Base-by-base conservation (phyloP, 129 eudicot species). In the Centella asiatica region DNA sequence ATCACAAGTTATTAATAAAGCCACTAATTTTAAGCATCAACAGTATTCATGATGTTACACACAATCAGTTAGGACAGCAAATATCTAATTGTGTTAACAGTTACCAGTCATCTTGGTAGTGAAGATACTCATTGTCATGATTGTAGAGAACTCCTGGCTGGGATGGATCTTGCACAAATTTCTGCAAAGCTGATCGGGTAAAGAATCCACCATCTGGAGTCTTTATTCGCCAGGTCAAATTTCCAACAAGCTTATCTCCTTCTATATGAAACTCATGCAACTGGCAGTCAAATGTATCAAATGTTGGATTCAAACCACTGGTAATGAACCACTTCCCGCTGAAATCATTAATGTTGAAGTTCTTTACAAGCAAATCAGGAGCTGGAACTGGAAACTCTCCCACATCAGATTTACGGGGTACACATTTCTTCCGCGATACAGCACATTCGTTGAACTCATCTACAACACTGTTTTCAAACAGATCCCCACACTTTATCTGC, bases 391-490 rank as follows among this genome's bases (percentile, higher is more conserved):
- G 97, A 57, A 86, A 90, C 71, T 90, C 97, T 27, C 97, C 97
- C 52, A 87, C 89, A 53, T 90, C 97, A 27, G 94, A 86, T 82
- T 86, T 87, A 27, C 72, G 90, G 6, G 97, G 95, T 65, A 90
- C 95, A 55, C 97, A 90, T 78, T 90, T 90, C 73, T 90, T 90
- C 29, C 88, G 72, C 29, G 97, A 86, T 57, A 90, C 97, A 24
- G 97, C 97, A 79, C 97, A 90, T 46, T 86, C 95, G 33, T 90
- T 90, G 80, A 90, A 90, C 65, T 90, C 77, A 45, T 90, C 97
- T 13, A 90, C 97, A 18, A 87, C 95, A 27, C 83, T 90, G 78
- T 90, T 90, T 78, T 74, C 94, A 65, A 90, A 90, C 69, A 90
- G 78, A 72, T 90, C 97, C 31, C 97, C 97, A 33, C 97, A 90